Evolutionary conservation across 2,329 filamentous ascomycete species (phyloP), one percentile per base, ranked within the genome.

Genomic region (Beauveria asiatica): DNA sequence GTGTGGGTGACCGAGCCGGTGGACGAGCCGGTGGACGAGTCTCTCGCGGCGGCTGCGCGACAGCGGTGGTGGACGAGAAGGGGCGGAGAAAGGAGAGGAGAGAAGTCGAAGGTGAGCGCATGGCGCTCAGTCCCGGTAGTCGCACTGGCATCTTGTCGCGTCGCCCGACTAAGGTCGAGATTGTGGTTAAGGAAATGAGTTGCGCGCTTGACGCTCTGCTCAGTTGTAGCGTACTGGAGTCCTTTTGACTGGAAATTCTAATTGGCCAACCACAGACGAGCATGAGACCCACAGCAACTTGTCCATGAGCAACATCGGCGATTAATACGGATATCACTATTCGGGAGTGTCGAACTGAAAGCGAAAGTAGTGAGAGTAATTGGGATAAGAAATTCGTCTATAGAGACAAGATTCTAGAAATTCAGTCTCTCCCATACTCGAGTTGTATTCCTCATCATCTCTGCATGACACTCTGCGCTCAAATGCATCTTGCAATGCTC

Each of bases 101-200:
- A 48, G n/a, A 64, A 57, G 59, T 54, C 13, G 41, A 64, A 37
- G 63, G 46, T 17, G 67, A 63, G 64, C 67, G 65, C 10, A 67
- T 42, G 51, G 64, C 64, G 53, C 67, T 64, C 23, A 63, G 51
- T 3, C 61, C 42, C 21, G 73, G 68, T 67, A 78, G 68, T 66
- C 75, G 69, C 19, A 74, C 74, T 60, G 75, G 72, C 77, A 80
- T 80, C 57, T 64, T 70, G 59, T 39, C 45, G 41, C 64, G 64
- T 61, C 27, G 57, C 55, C 59, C 62, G n/a, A 46, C 60, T 23
- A 30, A 64, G 50, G 55, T 50, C 16, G 55, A 21, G 44, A 10
- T 50, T 46, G 33, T 19, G 53, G 27, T 42, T 13, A 33, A 27
- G 23, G 46, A 3, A 37, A 53, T 30, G n/a, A 60, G 49, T 27